Conservation (phyloP, 2,329 filamentous ascomycete genomes). For the Ophiostoma triangulosporum region DNA sequence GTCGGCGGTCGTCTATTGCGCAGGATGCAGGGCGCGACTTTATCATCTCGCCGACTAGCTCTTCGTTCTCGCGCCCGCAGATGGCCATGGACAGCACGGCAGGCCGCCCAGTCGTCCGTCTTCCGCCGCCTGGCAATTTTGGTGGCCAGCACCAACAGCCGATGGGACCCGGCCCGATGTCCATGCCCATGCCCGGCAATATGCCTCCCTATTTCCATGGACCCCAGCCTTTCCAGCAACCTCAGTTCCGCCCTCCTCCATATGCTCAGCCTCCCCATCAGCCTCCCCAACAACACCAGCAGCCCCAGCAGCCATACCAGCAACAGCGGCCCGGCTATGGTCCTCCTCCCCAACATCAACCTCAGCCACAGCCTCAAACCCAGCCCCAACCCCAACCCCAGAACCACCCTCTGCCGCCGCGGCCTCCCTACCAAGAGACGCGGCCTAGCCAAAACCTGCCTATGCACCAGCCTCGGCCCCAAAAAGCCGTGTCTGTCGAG, state of each 20-base stretch:
- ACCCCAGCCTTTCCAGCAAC: slow-evolving; percentile 4
- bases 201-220: neutral
- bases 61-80: slow-evolving; percentile 56
- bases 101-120: slow-evolving; percentile 60
- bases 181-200: neutral
- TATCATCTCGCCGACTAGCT: slow-evolving; percentile 69
- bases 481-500: slow-evolving; percentile 85
- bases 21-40: slow-evolving; percentile 56
- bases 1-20: slow-evolving; percentile 68
- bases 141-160: neutral
- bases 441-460: slow-evolving; percentile 39
- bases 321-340: slow-evolving; percentile 38
- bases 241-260: neutral
- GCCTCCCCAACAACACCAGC: too few relatives aligned
- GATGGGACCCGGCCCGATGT: neutral
- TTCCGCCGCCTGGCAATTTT: slow-evolving; percentile 48
- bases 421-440: slow-evolving; percentile 44
- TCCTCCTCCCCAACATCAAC: slow-evolving; percentile 14
- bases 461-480: slow-evolving; percentile 90
- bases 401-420: slow-evolving; percentile 43
- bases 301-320: neutral
- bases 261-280: neutral
- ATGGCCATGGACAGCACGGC: slow-evolving; percentile 41
- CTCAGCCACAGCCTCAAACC: slow-evolving; percentile 35
- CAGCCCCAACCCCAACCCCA: slow-evolving; percentile 33